Evolutionary conservation across 257 asterid species (phyloP).

Genomic region (Agastache rugosa): DNA sequence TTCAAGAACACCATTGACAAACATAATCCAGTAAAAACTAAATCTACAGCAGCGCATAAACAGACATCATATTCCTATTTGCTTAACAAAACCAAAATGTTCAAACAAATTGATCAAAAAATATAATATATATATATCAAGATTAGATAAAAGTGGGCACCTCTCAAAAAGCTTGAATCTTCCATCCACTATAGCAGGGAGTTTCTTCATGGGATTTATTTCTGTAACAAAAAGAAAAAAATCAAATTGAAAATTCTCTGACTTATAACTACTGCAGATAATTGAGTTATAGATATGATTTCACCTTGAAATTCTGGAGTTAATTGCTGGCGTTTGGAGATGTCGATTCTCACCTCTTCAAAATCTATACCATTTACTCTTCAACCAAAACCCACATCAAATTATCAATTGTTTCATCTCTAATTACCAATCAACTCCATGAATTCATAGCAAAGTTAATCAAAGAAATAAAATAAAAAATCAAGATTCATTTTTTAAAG

Average conservation of each 20-base stretch:
- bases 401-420: conserved; percentile 23
- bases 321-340: conserved; percentile 62
- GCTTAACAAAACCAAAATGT: conserved; percentile 3
- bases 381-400: conserved; percentile 38
- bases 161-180: conserved; percentile 90
- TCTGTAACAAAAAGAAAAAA: conserved; percentile 44
- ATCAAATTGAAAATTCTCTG: background rate
- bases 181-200: conserved; percentile 91
- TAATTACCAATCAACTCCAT: background rate
- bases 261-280: background rate
- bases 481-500: conserved; percentile 20
- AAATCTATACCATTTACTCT: conserved; percentile 85
- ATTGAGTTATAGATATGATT: background rate
- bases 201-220: conserved; percentile 74
- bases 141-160: conserved; percentile 42
- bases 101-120: background rate
- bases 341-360: conserved; percentile 71
- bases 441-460: background rate
- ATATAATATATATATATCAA: too few relatives aligned
- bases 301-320: conserved; percentile 78
- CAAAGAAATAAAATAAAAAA: background rate
- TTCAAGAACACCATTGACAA: too few relatives aligned
- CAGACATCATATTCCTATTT: background rate
- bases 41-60: background rate
- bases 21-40: conserved; percentile 8